Evolutionary conservation across 192 early-diverging fungal species (phyloP), one percentile per base, ranked within the genome.

Genomic region (Geranomyces michiganensis): DNA sequence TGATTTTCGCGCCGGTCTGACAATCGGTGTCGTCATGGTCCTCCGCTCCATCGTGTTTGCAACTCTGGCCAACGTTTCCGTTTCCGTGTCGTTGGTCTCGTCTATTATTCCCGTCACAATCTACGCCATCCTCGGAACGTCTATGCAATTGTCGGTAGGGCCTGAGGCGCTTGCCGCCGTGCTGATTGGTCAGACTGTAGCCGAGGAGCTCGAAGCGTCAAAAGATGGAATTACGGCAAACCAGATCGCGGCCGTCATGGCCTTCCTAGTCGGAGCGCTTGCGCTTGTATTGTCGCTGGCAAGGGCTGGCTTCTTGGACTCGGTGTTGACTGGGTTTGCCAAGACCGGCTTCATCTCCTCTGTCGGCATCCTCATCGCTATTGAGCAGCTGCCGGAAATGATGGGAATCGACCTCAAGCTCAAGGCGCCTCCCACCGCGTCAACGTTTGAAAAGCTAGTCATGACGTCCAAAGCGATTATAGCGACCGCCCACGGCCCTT

Each of bases 21-120:
- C 82, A 8, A 62, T 84, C 15, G 56, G 77, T 22, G 70, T 81
- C 49, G 64, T 84, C 63, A 32, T 81, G 22, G 70, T 81, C 45
- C 77, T 78, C 10, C 79, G 79, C 49, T 58, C 78, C 4, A 79
- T 84, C 29, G 82, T 78, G 22, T 84, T 71, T 65, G 70, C 73
- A 17, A 48, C 62, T 0, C 53, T 84, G 43, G 75, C 78, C n/a
- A 27, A 60, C 17, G 71, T 84, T 26, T 63, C 68, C 46, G 59
- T 76, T 17, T 61, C 78, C 36, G 58, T 60, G 46, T 74, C 64
- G n/a, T 72, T 84, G 21, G 59, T 82, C 0, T 77, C 78, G n/a
- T 71, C 78, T 17, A 62, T 75, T n/a, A 53, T 80, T 21, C 82
- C 82, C 32, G 58, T 81, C 17, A 45, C 79, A 26, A n/a, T 76